Percentiles rank a stretch among this genome's conserved stretches.
These are phyloP conservation scores for Fusarium goolgardi DNA, from an alignment of 2,329 filamentous ascomycete species.

Conservation along the genomic window DNA sequence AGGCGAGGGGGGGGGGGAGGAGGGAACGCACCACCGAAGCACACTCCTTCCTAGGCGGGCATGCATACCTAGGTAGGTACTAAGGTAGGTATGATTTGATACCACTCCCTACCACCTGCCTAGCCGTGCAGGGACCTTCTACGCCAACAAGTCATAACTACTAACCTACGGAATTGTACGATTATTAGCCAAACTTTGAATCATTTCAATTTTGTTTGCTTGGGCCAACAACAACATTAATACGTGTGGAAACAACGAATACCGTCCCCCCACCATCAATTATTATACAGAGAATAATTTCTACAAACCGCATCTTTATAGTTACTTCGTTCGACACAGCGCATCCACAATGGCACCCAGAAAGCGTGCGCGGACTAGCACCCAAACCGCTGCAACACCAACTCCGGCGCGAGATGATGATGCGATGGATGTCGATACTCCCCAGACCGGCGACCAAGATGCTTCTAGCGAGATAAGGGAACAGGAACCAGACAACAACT, in stretches of 20 bases:
- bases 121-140: neutral
- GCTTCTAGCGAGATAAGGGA: conserved; percentile 37
- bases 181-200: conserved; percentile 17
- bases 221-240: neutral
- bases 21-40: too few species aligned
- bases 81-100: conserved; percentile 31
- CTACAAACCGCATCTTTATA: neutral
- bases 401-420: conserved; percentile 67
- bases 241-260: neutral
- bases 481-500: conserved; percentile 40
- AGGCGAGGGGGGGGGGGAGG: too few species aligned
- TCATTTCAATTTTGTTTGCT: conserved; percentile 19
- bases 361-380: conserved; percentile 71
- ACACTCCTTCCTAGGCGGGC: too few species aligned
- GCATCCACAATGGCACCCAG: conserved; percentile 70
- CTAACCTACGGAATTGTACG: neutral
- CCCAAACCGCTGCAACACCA: conserved; percentile 68
- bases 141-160: neutral
- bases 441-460: conserved; percentile 63
- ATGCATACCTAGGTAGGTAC: too few species aligned
- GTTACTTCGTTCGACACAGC: neutral
- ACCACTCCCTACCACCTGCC: neutral
- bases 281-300: neutral
- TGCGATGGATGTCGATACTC: conserved; percentile 69
- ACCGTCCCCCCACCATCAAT: neutral